Percentiles rank a stretch among this genome's conserved stretches.
phyloP scores from a whole-genome alignment of 768 basidiomycete genomes.

The Suillus weaverae region DNA sequence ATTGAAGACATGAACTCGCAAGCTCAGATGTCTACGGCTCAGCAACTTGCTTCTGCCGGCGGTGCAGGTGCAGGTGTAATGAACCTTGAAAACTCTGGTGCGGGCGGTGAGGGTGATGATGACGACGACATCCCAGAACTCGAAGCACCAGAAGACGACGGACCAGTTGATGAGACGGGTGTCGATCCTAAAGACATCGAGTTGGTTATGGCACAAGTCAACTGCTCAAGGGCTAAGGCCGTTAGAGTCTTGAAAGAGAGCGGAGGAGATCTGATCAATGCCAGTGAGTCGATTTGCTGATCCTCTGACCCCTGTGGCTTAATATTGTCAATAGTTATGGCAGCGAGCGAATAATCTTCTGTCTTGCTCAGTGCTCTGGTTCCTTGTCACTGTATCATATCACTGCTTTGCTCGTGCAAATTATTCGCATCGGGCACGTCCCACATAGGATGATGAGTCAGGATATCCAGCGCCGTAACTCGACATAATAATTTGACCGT shows the following conservation, averaged over 20 bases:
- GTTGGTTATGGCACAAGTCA: slow-evolving; percentile 86
- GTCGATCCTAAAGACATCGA: slow-evolving; percentile 95
- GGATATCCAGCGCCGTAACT: slow-evolving; percentile 61
- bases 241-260: slow-evolving; percentile 88
- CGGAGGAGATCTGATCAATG: slow-evolving; percentile 94
- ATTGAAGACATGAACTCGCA: slow-evolving; percentile 87
- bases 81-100: slow-evolving; percentile 51
- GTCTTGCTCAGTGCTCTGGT: slow-evolving; percentile 34
- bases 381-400: slow-evolving; percentile 31
- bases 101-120: slow-evolving; percentile 54
- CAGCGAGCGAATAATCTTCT: slow-evolving; percentile 76
- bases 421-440: slow-evolving; percentile 14
- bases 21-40: slow-evolving; percentile 73
- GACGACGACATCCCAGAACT: slow-evolving; percentile 83
- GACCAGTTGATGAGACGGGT: slow-evolving; percentile 79
- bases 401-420: slow-evolving; percentile 22
- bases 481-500: slow-evolving; percentile 85
- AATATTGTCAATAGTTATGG: slow-evolving; percentile 67
- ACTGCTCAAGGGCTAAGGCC: slow-evolving; percentile 89
- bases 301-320: slow-evolving; percentile 11
- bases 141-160: slow-evolving; percentile 81
- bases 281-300: slow-evolving; percentile 62
- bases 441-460: slow-evolving; percentile 18
- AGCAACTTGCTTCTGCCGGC: slow-evolving; percentile 65
- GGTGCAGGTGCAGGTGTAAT: slow-evolving; percentile 44